Evolutionary conservation across 83 land plant genomes (phyloP).

Genomic region (Isoetes engelmannii): DNA sequence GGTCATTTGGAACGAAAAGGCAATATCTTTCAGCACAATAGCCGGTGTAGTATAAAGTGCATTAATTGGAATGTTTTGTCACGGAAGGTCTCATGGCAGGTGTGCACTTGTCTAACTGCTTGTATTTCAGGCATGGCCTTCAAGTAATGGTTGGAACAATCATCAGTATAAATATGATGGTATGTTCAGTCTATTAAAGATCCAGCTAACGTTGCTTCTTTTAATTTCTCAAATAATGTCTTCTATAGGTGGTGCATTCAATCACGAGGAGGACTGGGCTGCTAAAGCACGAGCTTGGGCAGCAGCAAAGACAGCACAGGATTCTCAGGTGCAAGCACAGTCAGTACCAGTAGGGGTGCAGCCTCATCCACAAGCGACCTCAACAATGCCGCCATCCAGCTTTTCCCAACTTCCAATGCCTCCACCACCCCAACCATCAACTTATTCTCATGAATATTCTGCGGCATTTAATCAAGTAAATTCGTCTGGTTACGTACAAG

Average conservation of each 20-base stretch:
- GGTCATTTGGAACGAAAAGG: too few species aligned
- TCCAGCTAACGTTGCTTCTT: too few species aligned
- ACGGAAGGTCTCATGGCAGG: too few species aligned
- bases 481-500: not conserved
- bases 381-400: not conserved
- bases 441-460: not conserved
- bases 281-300: conserved; percentile 18
- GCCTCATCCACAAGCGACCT: not conserved
- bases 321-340: not conserved
- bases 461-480: not conserved
- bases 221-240: too few species aligned
- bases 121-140: too few species aligned
- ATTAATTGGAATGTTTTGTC: too few species aligned
- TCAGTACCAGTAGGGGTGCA: not conserved
- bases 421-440: not conserved
- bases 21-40: too few species aligned
- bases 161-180: too few species aligned
- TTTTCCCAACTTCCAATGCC: not conserved
- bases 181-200: too few species aligned
- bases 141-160: too few species aligned
- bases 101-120: too few species aligned
- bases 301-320: conserved; percentile 9
- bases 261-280: conserved; percentile 15
- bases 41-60: too few species aligned
- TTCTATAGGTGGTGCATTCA: not conserved